phyloP scores from a whole-genome alignment of 257 asterid species.

The Fraxinus americana region DNA sequence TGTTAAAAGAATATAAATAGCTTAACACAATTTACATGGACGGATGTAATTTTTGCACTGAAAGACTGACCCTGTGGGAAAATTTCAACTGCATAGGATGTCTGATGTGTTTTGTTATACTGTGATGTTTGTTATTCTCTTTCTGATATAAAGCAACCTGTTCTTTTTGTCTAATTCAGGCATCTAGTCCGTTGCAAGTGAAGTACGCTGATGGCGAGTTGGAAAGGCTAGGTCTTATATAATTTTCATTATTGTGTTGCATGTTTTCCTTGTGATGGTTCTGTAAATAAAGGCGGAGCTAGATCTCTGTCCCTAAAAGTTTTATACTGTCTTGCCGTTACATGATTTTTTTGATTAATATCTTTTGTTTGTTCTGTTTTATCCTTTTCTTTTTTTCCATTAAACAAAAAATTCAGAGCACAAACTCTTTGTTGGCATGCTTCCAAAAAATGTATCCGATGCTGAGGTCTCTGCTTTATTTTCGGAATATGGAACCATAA shows the following conservation, averaged over 20 bases:
- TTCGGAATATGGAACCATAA: constrained; percentile 82
- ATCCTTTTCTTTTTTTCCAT: background rate
- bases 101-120: constrained; percentile 16
- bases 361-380: constrained; percentile 20
- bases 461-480: constrained; percentile 77
- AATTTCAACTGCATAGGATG: background rate
- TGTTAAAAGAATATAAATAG: background rate
- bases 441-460: constrained; percentile 86
- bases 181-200: constrained; percentile 95
- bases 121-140: constrained; percentile 23
- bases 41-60: background rate
- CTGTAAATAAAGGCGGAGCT: constrained; percentile 15
- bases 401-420: constrained; percentile 58
- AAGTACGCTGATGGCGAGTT: constrained; percentile 99
- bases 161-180: constrained; percentile 64
- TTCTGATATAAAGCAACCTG: constrained; percentile 38
- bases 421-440: constrained; percentile 97
- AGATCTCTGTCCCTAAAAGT: background rate
- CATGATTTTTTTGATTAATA: constrained; percentile 1
- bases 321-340: constrained; percentile 8
- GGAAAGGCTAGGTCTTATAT: constrained; percentile 91
- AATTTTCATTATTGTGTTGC: constrained; percentile 14
- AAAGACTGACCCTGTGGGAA: background rate
- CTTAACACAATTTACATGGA: constrained; percentile 13
- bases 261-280: constrained; percentile 17